Percentiles rank a stretch among this genome's conserved stretches.
These are phyloP conservation scores for Uromyces viciae-fabae DNA, from an alignment of 1,284 basidiomycete genomes.

Conservation along the genomic window DNA sequence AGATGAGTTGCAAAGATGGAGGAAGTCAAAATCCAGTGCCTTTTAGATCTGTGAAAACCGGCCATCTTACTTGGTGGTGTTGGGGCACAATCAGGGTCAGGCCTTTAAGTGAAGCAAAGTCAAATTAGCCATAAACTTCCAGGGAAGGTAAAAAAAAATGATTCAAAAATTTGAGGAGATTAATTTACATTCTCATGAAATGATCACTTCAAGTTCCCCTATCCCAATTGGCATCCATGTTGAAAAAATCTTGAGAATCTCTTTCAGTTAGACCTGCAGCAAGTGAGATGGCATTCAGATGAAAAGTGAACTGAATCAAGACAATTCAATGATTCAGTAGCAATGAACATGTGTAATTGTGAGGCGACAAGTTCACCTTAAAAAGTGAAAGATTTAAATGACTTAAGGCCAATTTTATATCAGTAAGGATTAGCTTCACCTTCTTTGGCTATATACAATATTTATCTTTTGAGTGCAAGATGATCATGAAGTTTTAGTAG, in stretches of 20 bases:
- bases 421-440: too few species aligned
- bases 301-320: conserved; percentile 34
- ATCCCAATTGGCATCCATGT: conserved; percentile 41
- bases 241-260: conserved; percentile 32
- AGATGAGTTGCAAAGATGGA: conserved; percentile 38
- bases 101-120: too few species aligned
- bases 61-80: conserved; percentile 32
- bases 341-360: neutral
- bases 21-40: conserved; percentile 44
- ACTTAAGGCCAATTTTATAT: too few species aligned
- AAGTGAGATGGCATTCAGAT: conserved; percentile 40
- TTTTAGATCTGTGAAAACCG: conserved; percentile 30
- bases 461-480: too few species aligned
- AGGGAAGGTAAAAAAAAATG: neutral
- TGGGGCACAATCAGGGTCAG: conserved; percentile 34
- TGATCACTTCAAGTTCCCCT: conserved; percentile 32
- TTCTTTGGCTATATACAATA: too few species aligned
- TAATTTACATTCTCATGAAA: conserved; percentile 20
- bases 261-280: conserved; percentile 20
- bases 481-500: too few species aligned
- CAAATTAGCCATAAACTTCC: too few species aligned
- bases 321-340: neutral
- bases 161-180: too few species aligned
- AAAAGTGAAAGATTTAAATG: too few species aligned
- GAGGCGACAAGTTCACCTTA: neutral